A percentile compares a stretch with the other conserved stretches of the same genome.
Conservation (phyloP, 2,329 filamentous ascomycete species). For the Paecilomyces formosus region DNA sequence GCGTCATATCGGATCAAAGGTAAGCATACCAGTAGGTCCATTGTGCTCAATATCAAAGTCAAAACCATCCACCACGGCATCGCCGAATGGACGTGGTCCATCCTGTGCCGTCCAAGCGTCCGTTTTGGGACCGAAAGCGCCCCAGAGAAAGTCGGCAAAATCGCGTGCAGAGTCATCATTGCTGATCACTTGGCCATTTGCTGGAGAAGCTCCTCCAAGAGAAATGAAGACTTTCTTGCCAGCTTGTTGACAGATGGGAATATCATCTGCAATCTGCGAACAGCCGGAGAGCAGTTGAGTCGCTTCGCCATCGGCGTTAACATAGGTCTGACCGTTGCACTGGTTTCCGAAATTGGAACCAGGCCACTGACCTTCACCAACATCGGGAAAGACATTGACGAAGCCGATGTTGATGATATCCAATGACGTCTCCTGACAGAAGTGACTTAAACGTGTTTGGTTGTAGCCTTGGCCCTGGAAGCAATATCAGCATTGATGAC, state of each 20-base stretch:
- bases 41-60: conserved; percentile 44
- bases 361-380: conserved; percentile 39
- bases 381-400: conserved; percentile 47
- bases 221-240: conserved; percentile 42
- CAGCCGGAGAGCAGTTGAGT: conserved; percentile 34
- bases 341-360: conserved; percentile 52
- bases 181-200: conserved; percentile 36
- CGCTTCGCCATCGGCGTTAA: conserved; percentile 27
- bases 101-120: conserved; percentile 18
- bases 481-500: conserved; percentile 6
- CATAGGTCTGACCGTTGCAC: conserved; percentile 37
- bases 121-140: conserved; percentile 40
- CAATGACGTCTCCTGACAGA: conserved; percentile 44
- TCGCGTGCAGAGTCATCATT: conserved; percentile 31
- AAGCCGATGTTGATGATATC: conserved; percentile 53
- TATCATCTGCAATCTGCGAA: conserved; percentile 35
- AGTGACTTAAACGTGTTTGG: conserved; percentile 43
- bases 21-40: conserved; percentile 10
- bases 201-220: conserved; percentile 37
- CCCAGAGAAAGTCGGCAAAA: conserved; percentile 46
- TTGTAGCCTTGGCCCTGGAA: conserved; percentile 44
- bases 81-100: conserved; percentile 43
- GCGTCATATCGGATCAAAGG: neutral
- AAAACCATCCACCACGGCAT: conserved; percentile 44
- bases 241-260: conserved; percentile 29